These are phyloP conservation scores for Nitzschia sp. DNA, from an alignment of 108 stramenopile genomes.

Conservation along the genomic window DNA sequence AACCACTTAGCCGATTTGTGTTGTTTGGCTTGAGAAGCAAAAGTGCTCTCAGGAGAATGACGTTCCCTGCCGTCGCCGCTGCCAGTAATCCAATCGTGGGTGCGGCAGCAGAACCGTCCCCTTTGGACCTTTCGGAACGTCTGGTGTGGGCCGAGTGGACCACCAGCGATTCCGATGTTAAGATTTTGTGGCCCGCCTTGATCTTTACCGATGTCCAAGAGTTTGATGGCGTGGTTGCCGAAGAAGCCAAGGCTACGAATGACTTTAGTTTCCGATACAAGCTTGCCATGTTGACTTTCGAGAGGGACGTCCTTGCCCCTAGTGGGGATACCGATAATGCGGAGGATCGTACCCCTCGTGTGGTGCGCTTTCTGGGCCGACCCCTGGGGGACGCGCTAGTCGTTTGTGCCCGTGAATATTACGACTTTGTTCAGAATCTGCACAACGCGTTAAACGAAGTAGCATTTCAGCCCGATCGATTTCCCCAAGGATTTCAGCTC, in stretches of 20 bases:
- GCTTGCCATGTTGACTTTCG: not conserved
- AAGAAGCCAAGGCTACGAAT: not conserved
- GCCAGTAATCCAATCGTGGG: no score
- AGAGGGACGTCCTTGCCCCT: no score
- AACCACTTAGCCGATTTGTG: no score
- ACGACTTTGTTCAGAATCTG: not conserved
- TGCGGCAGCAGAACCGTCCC: no score
- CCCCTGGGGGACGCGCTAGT: not conserved
- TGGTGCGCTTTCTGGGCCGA: slow-evolving; percentile 5
- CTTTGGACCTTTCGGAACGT: no score
- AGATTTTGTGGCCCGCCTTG: slow-evolving; percentile 9
- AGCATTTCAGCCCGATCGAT: not conserved
- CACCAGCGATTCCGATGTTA: not conserved
- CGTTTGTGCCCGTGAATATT: not conserved
- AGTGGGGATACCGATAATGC: no score
- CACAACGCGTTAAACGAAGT: not conserved
- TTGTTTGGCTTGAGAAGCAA: no score
- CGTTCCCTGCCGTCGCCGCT: no score
- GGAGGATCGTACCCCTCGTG: no score
- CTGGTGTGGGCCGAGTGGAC: slow-evolving; percentile 1
- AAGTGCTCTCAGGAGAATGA: no score
- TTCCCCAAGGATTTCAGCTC: not conserved
- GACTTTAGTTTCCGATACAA: not conserved
- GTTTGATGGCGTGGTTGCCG: not conserved
- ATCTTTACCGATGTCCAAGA: not conserved